Base-by-base conservation (phyloP, 331 rosid species). In the Quercus tomentella region DNA sequence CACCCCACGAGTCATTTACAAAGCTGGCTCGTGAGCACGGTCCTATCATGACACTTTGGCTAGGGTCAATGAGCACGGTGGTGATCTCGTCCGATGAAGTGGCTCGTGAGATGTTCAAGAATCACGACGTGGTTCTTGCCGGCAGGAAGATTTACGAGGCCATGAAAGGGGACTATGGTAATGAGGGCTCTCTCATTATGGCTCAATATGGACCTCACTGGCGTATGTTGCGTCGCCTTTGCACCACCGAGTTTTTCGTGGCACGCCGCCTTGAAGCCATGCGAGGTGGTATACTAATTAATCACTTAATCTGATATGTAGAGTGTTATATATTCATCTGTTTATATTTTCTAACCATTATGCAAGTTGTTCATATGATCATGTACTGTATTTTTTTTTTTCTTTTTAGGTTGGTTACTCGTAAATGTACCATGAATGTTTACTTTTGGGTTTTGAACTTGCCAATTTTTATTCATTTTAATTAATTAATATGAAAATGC, bases 121-220 rank as follows among this genome's bases (percentile, higher is more conserved):
- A 76, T 73, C 88, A 94, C 7, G 98, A 94, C 23, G 82, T 22
- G 1, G 89, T 79, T 26, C 72, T 94, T 7, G 92, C 98, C 0
- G 98, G 97, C 1, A 81, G 97, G 66, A 94, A 91, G 74, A 88
- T 94, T 2, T 94, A 94, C 16, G 98, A 94, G 77, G 69, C 97
- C 68, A 94, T 94, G 98, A 89, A 76, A 21, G 93, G 91, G 0
- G 75, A 88, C 1, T 72, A 72, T 33, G 86, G 93, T 14, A 73
- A 70, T 4, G 90, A 88, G 63, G 93, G 91, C 0, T 89, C 90
- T 4, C 70, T 89, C 5, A 86, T 89, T 61, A 82, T 94, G 1
- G 83, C 90, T 30, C 97, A 92, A 16, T 88, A 92, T 25, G 88
- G 90, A 6, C 45, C 96, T 0, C 97, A 92, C 80, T 92, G 97